Conservation (phyloP, 75 land plant genomes). For the Pinus albicaulis region DNA sequence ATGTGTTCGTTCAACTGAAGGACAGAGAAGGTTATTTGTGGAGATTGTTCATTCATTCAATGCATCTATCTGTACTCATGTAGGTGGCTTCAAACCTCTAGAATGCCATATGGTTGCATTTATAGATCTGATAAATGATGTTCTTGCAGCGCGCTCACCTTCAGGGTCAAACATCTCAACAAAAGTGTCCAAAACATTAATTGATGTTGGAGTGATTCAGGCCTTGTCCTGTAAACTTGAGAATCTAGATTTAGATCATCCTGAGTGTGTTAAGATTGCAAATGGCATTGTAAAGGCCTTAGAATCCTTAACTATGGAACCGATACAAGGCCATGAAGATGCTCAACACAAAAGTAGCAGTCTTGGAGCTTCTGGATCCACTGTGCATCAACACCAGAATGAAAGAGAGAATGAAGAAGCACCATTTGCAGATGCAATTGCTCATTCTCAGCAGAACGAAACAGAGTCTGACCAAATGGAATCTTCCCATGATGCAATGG, state of each 20-base stretch:
- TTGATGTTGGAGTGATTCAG: slow-evolving; percentile 82
- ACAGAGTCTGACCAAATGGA: slow-evolving; percentile 27
- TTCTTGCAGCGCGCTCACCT: slow-evolving; percentile 80
- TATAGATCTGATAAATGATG: slow-evolving; percentile 83
- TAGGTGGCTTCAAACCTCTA: slow-evolving; percentile 46
- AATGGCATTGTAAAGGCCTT: slow-evolving; percentile 82
- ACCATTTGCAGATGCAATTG: too few relatives aligned
- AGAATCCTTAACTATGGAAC: slow-evolving; percentile 80
- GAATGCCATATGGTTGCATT: slow-evolving; percentile 55
- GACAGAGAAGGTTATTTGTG: slow-evolving; percentile 66
- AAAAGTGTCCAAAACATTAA: slow-evolving; percentile 89
- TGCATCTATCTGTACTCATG: slow-evolving; percentile 35
- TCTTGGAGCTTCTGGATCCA: slow-evolving; percentile 1
- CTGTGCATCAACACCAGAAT: too few relatives aligned
- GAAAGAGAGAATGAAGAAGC: too few relatives aligned
- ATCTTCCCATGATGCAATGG: slow-evolving; percentile 27
- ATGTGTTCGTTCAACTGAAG: slow-evolving; percentile 89
- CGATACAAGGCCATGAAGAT: slow-evolving; percentile 35
- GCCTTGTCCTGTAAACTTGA: slow-evolving; percentile 67
- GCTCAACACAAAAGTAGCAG: slow-evolving; percentile 14
- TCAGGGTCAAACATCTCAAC: slow-evolving; percentile 78
- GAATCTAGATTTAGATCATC: slow-evolving; percentile 84
- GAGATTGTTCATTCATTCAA: slow-evolving; percentile 63
- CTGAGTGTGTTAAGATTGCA: slow-evolving; percentile 81
- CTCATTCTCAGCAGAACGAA: not conserved